These are phyloP conservation scores for Anisodus acutangulus DNA, from an alignment of 257 asterid genomes.

Conservation along the genomic window DNA sequence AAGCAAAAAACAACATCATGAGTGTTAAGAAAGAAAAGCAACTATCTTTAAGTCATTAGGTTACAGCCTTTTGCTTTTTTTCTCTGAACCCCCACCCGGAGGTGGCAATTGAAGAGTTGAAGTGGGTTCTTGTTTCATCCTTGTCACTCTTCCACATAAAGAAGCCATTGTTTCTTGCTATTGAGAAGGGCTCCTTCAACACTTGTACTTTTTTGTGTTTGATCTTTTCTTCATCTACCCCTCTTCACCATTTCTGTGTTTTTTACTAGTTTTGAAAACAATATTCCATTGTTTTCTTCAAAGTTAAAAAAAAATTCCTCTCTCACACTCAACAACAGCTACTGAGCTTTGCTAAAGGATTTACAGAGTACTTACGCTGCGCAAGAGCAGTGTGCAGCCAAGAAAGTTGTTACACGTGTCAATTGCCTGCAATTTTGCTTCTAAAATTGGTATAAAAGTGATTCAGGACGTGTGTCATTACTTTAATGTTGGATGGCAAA, in stretches of 20 bases:
- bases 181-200: not conserved
- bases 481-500: no score
- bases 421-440: no score
- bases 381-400: not conserved
- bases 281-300: not conserved
- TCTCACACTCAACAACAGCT: conserved; percentile 1
- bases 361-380: not conserved
- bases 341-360: not conserved
- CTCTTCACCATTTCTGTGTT: not conserved
- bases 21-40: not conserved
- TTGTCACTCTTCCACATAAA: not conserved
- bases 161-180: not conserved
- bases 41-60: not conserved
- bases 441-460: no score
- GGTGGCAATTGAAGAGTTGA: not conserved
- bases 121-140: conserved; percentile 24
- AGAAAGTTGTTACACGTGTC: conserved; percentile 13
- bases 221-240: not conserved
- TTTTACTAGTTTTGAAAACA: no score
- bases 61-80: not conserved
- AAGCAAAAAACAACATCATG: not conserved
- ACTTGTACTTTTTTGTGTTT: not conserved
- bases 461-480: no score
- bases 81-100: not conserved
- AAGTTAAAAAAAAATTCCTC: not conserved